A percentile compares a stretch with the other conserved stretches of the same genome.
These are phyloP conservation scores for Coniophora puteana DNA, from an alignment of 1,284 basidiomycete genomes.

Conservation along the genomic window DNA sequence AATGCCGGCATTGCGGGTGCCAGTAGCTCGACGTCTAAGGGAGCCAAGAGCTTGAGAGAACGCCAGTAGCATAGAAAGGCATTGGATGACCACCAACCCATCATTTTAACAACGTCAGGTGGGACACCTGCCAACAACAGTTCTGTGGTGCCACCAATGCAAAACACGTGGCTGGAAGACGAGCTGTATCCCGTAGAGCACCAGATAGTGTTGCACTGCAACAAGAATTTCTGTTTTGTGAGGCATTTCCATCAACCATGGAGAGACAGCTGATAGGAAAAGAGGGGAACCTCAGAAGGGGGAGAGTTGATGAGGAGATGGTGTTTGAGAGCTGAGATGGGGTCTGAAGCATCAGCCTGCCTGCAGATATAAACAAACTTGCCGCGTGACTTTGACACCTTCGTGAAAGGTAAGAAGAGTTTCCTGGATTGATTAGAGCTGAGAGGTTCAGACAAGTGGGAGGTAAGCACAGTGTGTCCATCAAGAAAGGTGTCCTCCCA, in stretches of 20 bases:
- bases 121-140: conserved; percentile 30
- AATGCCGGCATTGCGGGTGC: too few relatives aligned
- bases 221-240: neutral
- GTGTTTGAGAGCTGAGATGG: neutral
- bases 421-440: neutral
- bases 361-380: neutral
- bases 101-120: conserved; percentile 23
- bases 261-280: too few relatives aligned
- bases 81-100: conserved; percentile 26
- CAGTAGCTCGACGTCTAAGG: conserved; percentile 8
- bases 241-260: neutral
- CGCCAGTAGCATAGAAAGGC: conserved; percentile 27
- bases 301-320: neutral
- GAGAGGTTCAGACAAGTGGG: too few relatives aligned
- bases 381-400: neutral
- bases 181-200: neutral
- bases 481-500: neutral
- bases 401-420: neutral
- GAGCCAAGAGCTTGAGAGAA: conserved; percentile 16
- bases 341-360: neutral
- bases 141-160: conserved; percentile 35
- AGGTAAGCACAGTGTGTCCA: too few relatives aligned
- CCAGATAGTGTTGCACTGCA: neutral
- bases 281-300: too few relatives aligned
- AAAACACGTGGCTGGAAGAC: conserved; percentile 30